These are phyloP conservation scores for Aspergillus ochraceus DNA, from an alignment of 2,329 filamentous ascomycete genomes.

Conservation along the genomic window DNA sequence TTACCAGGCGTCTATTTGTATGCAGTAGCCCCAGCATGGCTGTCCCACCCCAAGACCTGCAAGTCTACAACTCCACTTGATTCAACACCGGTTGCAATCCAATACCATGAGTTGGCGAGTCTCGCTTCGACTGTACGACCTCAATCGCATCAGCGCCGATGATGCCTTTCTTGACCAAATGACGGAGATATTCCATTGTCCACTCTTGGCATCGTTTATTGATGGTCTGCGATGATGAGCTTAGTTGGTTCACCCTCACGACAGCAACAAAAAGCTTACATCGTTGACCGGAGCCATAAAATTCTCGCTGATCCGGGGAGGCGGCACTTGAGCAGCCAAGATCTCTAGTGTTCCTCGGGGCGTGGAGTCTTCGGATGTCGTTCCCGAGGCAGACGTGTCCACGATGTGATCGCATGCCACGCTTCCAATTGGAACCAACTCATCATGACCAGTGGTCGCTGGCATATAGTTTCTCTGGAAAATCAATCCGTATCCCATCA, in stretches of 20 bases:
- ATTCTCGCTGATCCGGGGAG: constrained; percentile 32
- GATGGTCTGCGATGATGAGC: constrained; percentile 20
- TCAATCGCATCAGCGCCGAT: constrained; percentile 23
- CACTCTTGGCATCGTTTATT: constrained; percentile 36
- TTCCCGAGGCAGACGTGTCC: constrained; percentile 9
- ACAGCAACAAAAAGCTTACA: constrained; percentile 16
- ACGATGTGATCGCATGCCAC: constrained; percentile 23
- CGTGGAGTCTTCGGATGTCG: constrained; percentile 15
- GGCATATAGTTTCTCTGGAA: constrained; percentile 31
- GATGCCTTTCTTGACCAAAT: constrained; percentile 22
- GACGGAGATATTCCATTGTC: constrained; percentile 34
- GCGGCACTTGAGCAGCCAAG: constrained; percentile 26
- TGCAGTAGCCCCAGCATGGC: too few species aligned
- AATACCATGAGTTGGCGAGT: constrained; percentile 30
- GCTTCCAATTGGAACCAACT: constrained; percentile 21
- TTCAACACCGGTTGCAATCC: constrained; percentile 18
- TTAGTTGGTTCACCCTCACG: not conserved
- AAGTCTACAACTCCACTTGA: not conserved
- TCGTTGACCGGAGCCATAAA: constrained; percentile 37
- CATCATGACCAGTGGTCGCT: constrained; percentile 8
- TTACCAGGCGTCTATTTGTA: too few species aligned
- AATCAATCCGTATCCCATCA: constrained; percentile 31
- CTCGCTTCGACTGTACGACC: constrained; percentile 30
- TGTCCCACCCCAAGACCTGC: too few species aligned
- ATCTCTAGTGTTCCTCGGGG: constrained; percentile 28